Evolutionary conservation across 441 rosid genomes (phyloP), one percentile per base, ranked within the genome.

Genomic region (Mallotus repandus): DNA sequence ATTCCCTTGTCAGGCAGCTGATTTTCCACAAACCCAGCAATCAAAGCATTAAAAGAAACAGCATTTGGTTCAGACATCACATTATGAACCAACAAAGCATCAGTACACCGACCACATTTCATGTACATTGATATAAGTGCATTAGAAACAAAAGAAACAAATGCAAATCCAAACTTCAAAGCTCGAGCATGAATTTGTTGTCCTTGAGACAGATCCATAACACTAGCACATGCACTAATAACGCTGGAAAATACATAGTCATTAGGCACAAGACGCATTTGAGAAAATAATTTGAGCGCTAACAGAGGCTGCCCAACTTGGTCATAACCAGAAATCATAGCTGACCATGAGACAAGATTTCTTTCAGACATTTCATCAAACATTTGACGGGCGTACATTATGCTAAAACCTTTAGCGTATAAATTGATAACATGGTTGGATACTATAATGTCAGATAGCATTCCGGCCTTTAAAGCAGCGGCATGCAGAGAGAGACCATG

Each of bases 271-370:
- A 79, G 38, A 2, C 45, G 74, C 80, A 89, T 67, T 46, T 53
- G 76, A 16, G 86, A 77, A 71, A 86, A 88, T 35, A 86, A 73
- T 7, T 75, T 75, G 29, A 88, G 79, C 5, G 91, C 91, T 66
- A 79, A 63, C 10, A 64, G 18, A 68, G 81, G 81, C 38, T 81
- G 49, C 25, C 86, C 86, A 53, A 62, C 69, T 65, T 89, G 92
- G 66, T 70, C 82, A 77, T 86, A 86, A 15, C 92, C 94, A 19
- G 94, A 85, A 57, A 89, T 82, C 83, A 88, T 81, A 60, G 92
- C 88, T 7, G 94, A 86, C 92, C 90, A 88, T 0, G 94, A 86
- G 14, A 88, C 87, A 15, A 89, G 84, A 53, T 88, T 86, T 80
- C 77, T 77, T 0, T 75, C 75, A 66, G 84, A 66, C 90, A 89